Conservation (phyloP, 768 basidiomycete species). For the Solioccasus polychromus region DNA sequence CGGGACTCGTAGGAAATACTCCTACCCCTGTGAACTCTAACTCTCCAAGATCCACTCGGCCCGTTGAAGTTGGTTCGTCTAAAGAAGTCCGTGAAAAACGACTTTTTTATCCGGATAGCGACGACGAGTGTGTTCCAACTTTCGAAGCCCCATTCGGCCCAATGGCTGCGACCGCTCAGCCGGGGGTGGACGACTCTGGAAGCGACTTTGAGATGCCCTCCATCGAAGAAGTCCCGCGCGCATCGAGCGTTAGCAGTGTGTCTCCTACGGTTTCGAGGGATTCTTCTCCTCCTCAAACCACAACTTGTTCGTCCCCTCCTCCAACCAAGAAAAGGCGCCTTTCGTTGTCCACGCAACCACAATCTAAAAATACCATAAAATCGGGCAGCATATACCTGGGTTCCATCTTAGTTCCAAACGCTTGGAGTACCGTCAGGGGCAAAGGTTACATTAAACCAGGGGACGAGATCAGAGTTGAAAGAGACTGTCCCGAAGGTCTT, state of each 20-base stretch:
- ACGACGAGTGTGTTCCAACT: slow-evolving; percentile 37
- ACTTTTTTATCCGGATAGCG: slow-evolving; percentile 43
- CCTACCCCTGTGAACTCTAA: background rate
- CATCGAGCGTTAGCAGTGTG: slow-evolving; percentile 40
- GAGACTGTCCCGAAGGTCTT: slow-evolving; percentile 45
- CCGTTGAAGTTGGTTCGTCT: slow-evolving; percentile 3
- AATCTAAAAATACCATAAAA: slow-evolving; percentile 10
- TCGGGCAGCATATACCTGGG: slow-evolving; percentile 52
- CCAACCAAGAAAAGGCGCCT: slow-evolving; percentile 56
- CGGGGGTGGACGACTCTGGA: slow-evolving; percentile 34
- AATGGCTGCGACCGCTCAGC: slow-evolving; percentile 15
- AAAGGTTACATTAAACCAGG: slow-evolving; percentile 63
- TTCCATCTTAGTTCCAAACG: slow-evolving; percentile 65
- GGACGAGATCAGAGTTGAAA: slow-evolving; percentile 58
- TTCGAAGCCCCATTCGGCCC: slow-evolving; percentile 6
- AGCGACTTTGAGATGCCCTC: slow-evolving; percentile 36
- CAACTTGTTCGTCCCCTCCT: slow-evolving; percentile 21
- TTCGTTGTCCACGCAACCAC: slow-evolving; percentile 31
- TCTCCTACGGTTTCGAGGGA: slow-evolving; percentile 30
- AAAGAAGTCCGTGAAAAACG: slow-evolving; percentile 26
- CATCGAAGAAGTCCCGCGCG: slow-evolving; percentile 33
- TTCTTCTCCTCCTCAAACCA: slow-evolving; percentile 26
- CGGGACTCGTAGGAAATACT: background rate
- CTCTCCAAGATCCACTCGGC: background rate
- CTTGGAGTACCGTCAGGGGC: slow-evolving; percentile 77